A percentile compares a stretch with the other conserved stretches of the same genome.
Evolutionary conservation across 345 rosid species (phyloP).

Genomic region (Citrus maxima): DNA sequence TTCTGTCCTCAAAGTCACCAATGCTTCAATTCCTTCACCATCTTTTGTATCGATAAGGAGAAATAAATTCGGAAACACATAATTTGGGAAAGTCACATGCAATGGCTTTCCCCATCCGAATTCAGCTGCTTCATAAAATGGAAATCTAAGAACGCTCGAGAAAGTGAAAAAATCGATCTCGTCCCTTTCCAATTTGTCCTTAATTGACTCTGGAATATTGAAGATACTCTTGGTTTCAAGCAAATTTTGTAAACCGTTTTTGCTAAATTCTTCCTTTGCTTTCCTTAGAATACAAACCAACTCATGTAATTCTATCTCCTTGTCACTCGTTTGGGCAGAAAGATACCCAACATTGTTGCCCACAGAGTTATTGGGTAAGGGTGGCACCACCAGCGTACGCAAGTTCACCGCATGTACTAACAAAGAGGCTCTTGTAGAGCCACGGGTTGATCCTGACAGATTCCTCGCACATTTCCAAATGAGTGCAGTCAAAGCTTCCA

Average conservation of each 20-base stretch:
- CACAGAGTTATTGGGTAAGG: background rate
- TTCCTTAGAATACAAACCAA: slow-evolving; percentile 19
- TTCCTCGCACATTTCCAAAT: slow-evolving; percentile 22
- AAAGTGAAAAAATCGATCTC: slow-evolving; percentile 23
- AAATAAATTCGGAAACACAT: background rate
- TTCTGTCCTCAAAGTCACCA: slow-evolving; percentile 15
- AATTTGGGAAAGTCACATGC: slow-evolving; percentile 22
- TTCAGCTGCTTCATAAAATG: slow-evolving; percentile 25
- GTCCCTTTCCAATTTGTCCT: slow-evolving; percentile 2
- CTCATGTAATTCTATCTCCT: slow-evolving; percentile 23
- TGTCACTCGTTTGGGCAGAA: slow-evolving; percentile 22
- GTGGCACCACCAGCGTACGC: background rate
- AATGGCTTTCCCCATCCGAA: slow-evolving; percentile 41
- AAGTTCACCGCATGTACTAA: slow-evolving; percentile 4
- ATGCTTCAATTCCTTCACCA: slow-evolving; percentile 17
- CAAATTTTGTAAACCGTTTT: background rate
- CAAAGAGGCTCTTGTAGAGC: background rate
- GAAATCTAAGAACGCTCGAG: slow-evolving; percentile 11
- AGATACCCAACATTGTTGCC: slow-evolving; percentile 16
- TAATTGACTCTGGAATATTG: slow-evolving; percentile 13
- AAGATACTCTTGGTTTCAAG: slow-evolving; percentile 4
- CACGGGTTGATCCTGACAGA: background rate
- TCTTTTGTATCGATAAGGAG: slow-evolving; percentile 13
- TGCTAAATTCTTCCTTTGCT: slow-evolving; percentile 24
- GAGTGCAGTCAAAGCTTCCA: slow-evolving; percentile 29